A percentile compares a stretch with the other conserved stretches of the same genome.
These are phyloP conservation scores for Toxoplasma gondii DNA, from an alignment of 169 alveolate species.

Conservation along the genomic window DNA sequence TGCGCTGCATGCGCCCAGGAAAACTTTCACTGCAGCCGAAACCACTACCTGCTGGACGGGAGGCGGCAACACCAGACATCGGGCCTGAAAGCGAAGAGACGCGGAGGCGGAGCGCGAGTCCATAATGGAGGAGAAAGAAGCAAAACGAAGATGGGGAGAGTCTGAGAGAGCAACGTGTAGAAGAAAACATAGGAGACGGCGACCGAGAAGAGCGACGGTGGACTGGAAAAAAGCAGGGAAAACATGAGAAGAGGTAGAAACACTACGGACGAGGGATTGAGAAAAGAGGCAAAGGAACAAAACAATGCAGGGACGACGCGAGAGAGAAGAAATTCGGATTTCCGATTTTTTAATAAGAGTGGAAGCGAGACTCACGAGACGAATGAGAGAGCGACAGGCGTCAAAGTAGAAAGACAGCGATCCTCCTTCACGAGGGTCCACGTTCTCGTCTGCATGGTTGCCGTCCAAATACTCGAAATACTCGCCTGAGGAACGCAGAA, in stretches of 20 bases:
- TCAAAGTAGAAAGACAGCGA: neutral
- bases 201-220: neutral
- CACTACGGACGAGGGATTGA: too few species aligned
- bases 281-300: too few species aligned
- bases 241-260: too few species aligned
- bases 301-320: too few species aligned
- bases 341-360: too few species aligned
- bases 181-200: neutral
- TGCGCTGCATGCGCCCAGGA: neutral
- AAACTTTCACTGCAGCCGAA: neutral
- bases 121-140: neutral
- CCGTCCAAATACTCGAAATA: neutral
- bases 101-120: neutral
- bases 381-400: slow-evolving; percentile 4
- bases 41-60: slow-evolving; percentile 13
- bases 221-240: neutral
- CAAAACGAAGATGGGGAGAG: neutral
- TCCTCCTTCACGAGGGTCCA: neutral
- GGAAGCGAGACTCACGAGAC: neutral
- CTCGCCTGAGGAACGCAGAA: neutral
- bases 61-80: neutral
- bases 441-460: neutral
- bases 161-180: neutral
- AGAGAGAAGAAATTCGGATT: too few species aligned
- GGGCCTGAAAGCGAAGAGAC: neutral